Base-by-base conservation (phyloP, 2,329 filamentous ascomycete genomes). In the Monosporascus sp. region DNA sequence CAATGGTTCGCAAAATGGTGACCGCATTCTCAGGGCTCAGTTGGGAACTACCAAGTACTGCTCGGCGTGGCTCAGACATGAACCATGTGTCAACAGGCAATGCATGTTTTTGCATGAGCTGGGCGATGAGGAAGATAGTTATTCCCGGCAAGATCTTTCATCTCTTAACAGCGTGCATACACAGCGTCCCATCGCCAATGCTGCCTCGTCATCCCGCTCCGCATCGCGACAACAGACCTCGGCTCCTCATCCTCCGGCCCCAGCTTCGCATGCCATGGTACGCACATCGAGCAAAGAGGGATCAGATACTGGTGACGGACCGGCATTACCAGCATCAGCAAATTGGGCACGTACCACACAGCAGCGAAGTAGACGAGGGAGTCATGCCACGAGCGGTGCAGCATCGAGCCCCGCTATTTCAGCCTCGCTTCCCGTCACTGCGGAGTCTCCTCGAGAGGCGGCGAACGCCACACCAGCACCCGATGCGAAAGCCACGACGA, bases 31-130 rank as follows among this genome's bases (percentile, higher is more conserved):
- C 20, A 87, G 90, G 76, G 92, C 84, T 4, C 86, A 85, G 65
- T 72, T 85, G 51, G 94, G 94, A 24, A 99, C 94, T 0, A 99
- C 94, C 5, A 99, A 99, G 70, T 99, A 99, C 71, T 99, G 94
- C 70, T 99, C 94, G 0, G 93, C 94, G 4, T 99, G 95, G 78
- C 79, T 99, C 18, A 88, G 95, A 54, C 91, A 95, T 61, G 94
- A 99, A 71, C 88, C 87, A 60, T 99, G 94, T 72, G 91, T 89
- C 53, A 99, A 99, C 66, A 86, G 92, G 50, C 93, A 94, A 58
- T 99, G 94, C 76, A 99, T 97, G 84, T 99, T 99, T 70, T 74
- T 99, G 49, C 94, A 99, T 67, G 95, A 99, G 72, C 89, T 94
- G 40, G 95, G 94, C n/a, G 94, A 99, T 66, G 94, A 97, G 63